A percentile compares a stretch with the other conserved stretches of the same genome.
phyloP scores from a whole-genome alignment of 352 stramenopile species.

The Pythium rhizo-oryzae region DNA sequence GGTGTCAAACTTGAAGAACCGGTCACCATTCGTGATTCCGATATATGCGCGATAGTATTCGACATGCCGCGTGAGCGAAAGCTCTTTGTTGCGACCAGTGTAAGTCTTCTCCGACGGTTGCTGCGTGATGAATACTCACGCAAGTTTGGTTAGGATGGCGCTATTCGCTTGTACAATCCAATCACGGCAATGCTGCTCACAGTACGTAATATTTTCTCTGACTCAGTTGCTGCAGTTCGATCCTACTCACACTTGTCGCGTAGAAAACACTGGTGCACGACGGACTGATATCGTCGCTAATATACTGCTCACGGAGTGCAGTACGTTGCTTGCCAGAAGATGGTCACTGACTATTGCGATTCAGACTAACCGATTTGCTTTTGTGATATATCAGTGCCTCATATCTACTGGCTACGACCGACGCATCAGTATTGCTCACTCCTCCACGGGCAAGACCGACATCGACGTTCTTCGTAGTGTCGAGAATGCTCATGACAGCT shows the following conservation, averaged over 20 bases:
- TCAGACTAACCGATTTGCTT: no score
- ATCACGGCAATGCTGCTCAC: conserved; percentile 56
- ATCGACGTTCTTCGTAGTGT: conserved; percentile 66
- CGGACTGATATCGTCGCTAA: conserved; percentile 54
- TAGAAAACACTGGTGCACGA: conserved; percentile 62
- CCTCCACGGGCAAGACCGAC: conserved; percentile 43
- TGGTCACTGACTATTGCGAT: neutral
- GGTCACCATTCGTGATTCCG: conserved; percentile 43
- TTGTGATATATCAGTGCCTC: no score
- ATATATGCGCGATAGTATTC: conserved; percentile 63
- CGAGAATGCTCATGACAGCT: conserved; percentile 61
- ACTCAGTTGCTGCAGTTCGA: no score
- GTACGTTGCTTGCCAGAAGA: conserved; percentile 30
- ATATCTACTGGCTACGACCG: conserved; percentile 67
- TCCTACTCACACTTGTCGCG: no score
- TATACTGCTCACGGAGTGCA: conserved; percentile 57
- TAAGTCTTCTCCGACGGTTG: conserved; percentile 30
- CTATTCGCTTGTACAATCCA: conserved; percentile 69
- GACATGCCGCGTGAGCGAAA: conserved; percentile 67
- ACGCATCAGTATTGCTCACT: conserved; percentile 55
- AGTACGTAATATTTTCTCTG: conserved; percentile 35
- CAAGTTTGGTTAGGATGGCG: conserved; percentile 43
- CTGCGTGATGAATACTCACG: conserved; percentile 3
- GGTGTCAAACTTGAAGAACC: conserved; percentile 60
- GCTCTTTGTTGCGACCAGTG: conserved; percentile 67